These are phyloP conservation scores for Ilex paraguariensis DNA, from an alignment of 305 asterid genomes.

Conservation along the genomic window DNA sequence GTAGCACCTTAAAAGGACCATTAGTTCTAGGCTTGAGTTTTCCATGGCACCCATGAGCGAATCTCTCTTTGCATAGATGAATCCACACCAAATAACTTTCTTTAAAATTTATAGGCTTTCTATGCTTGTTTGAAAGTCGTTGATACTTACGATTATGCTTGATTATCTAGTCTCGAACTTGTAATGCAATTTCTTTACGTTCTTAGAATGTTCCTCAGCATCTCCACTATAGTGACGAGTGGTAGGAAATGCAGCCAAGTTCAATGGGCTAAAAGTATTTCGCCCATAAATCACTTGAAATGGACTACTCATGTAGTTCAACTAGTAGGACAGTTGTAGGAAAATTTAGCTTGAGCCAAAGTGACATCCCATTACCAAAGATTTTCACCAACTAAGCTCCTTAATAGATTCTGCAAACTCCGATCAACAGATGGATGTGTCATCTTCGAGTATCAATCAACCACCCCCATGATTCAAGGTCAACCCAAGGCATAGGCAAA, in stretches of 20 bases:
- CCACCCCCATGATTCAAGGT: too few species aligned
- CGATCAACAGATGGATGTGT: too few species aligned
- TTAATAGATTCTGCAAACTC: too few species aligned
- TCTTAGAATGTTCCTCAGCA: slow-evolving; percentile 1
- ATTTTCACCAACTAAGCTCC: too few species aligned
- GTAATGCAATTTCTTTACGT: slow-evolving; percentile 4
- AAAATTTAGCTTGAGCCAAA: background rate
- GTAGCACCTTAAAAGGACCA: slow-evolving; percentile 1
- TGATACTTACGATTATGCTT: background rate
- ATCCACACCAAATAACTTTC: slow-evolving; percentile 8
- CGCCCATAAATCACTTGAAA: background rate
- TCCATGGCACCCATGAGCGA: background rate
- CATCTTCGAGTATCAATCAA: too few species aligned
- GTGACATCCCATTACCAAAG: too few species aligned
- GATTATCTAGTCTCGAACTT: slow-evolving; percentile 5
- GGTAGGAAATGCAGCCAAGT: slow-evolving; percentile 9
- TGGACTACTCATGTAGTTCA: background rate
- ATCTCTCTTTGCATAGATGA: background rate
- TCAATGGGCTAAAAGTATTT: slow-evolving; percentile 5
- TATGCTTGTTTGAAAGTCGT: slow-evolving; percentile 7
- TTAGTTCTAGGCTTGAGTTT: slow-evolving; percentile 5
- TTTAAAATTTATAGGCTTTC: background rate
- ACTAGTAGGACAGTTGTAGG: background rate
- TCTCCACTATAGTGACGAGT: background rate
- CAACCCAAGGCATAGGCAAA: too few species aligned